Conservation (phyloP, 441 rosid species). For the Euphorbia neoarborescens region DNA sequence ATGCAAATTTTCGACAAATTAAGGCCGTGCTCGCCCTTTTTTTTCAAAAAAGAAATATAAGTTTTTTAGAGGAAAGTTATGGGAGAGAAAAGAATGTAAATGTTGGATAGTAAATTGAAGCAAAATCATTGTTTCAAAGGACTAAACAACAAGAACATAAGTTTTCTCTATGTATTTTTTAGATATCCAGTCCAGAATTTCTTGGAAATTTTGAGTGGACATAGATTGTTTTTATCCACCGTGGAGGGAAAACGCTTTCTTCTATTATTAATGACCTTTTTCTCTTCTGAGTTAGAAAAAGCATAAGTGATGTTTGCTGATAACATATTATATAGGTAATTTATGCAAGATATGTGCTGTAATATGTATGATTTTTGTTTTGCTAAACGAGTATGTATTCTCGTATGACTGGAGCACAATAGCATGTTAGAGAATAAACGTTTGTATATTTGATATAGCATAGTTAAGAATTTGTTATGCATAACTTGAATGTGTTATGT, state of each 20-base stretch:
- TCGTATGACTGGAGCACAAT: not conserved
- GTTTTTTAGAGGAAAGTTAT: too few relatives aligned
- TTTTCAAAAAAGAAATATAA: too few relatives aligned
- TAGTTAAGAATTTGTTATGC: not conserved
- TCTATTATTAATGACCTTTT: too few relatives aligned
- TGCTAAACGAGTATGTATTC: not conserved
- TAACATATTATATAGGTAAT: not conserved
- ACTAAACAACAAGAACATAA: too few relatives aligned
- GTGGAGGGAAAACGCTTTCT: not conserved
- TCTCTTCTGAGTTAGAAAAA: not conserved
- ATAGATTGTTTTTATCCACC: too few relatives aligned
- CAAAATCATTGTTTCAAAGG: too few relatives aligned
- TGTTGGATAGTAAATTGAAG: too few relatives aligned
- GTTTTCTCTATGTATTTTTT: too few relatives aligned
- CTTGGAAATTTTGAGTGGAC: too few relatives aligned
- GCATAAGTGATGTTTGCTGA: not conserved
- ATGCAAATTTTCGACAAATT: too few relatives aligned
- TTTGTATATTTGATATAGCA: not conserved
- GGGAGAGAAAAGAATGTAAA: too few relatives aligned
- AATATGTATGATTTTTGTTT: not conserved
- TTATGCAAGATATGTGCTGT: not conserved
- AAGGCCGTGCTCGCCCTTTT: not conserved
- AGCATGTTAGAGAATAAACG: not conserved
- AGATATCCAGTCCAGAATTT: too few relatives aligned
- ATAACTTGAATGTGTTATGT: not conserved